Base-by-base conservation (phyloP, 1,284 basidiomycete genomes). In the Cutaneotrichosporon mucoides region DNA sequence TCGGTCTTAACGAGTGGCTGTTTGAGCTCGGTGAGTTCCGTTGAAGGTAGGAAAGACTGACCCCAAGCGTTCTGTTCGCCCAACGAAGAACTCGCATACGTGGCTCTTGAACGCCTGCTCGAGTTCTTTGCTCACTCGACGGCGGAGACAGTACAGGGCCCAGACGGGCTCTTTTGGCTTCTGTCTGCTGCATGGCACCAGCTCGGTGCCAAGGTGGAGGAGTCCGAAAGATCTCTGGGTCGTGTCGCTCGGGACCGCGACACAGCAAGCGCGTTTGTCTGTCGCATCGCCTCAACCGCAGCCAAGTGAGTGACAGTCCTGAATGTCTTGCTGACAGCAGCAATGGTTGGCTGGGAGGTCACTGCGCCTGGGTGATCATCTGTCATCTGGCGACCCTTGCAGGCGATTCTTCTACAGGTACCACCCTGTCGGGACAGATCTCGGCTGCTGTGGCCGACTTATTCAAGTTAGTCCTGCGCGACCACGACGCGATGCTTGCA, bases 21-120 rank as follows among this genome's bases (percentile, higher is more conserved):
- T 34, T 59, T 10, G 34, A 45, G 8, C 46, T 59, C 6, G 50
- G 56, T 57, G 33, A 41, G 49, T 33, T 34, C 10, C 40, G 52
- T 36, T 42, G 6, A 1, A 4, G 12, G 8, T 16, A 1, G 35
- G 43, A 24, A 24, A 24, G 24, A 24, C 56, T 57, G 33, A 57
- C 38, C 1, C 4, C n/a, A 24, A 57, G 56, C 56, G 3, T 36
- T 57, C 5, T 41, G 43, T 5, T 11, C 41, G 0, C 46, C 15
- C 6, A 9, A 43, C 2, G 16, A 44, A 1, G 46, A 49, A 2
- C 34, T 59, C 24, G 40, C 52, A 5, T 24, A 7, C 2, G 46
- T 45, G 1, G 57, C 57, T 3, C 5, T 41, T 2, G 34, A 48
- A 4, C 52, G 47, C 10, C n/a, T 59, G 8, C 13, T 54, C 8